Conservation (phyloP, 2,329 filamentous ascomycete genomes). For the Trichoderma gracile region DNA sequence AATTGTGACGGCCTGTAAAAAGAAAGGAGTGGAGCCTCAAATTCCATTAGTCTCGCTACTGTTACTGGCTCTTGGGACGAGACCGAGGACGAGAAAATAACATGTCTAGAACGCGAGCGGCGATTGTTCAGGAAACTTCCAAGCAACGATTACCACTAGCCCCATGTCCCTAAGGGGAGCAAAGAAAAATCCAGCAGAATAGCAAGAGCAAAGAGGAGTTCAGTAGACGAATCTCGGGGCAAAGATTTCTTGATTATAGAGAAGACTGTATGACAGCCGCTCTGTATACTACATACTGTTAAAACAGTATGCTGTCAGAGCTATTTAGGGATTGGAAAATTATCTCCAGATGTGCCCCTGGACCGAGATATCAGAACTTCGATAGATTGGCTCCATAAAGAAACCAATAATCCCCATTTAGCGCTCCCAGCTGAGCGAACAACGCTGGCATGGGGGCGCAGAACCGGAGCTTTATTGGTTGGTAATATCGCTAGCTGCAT, state of each 20-base stretch:
- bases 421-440: not conserved
- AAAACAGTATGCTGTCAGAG: too few species aligned
- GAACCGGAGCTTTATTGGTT: not conserved
- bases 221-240: not conserved
- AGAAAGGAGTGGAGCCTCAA: too few species aligned
- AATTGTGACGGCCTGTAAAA: too few species aligned
- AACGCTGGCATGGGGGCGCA: too few species aligned
- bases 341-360: too few species aligned
- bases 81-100: not conserved
- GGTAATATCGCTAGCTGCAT: not conserved
- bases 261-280: not conserved
- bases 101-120: not conserved
- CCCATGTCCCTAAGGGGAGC: not conserved
- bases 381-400: not conserved
- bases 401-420: constrained; percentile 7
- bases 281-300: too few species aligned
- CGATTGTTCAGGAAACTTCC: not conserved
- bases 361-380: too few species aligned
- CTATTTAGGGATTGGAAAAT: too few species aligned
- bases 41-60: not conserved
- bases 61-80: not conserved
- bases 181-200: not conserved
- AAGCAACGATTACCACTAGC: not conserved
- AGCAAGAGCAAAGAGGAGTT: constrained; percentile 2
- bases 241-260: not conserved